Evolutionary conservation across 805 yeast genomes (phyloP), one percentile per base, ranked within the genome.

Genomic region (Cyberlindnera xylosilytica): DNA sequence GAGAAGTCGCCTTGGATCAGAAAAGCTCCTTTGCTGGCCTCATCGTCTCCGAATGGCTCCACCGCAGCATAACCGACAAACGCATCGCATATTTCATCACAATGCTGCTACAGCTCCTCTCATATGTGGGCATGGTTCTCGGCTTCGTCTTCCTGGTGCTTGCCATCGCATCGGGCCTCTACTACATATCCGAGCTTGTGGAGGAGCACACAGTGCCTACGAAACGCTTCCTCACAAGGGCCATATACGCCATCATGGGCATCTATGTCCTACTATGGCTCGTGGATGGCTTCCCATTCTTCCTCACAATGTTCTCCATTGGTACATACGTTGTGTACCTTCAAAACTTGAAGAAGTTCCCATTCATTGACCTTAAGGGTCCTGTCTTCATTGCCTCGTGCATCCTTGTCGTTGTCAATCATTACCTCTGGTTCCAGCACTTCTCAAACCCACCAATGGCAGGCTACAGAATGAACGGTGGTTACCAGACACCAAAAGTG

Each of bases 131-230:
- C 13, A 68, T 77, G 1, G 62, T 78, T 0, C 56, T 73, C 0
- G 93, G 90, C 3, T 83, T 84, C 52, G 53, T 76, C 2, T 73
- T 78, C 42, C 68, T 79, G 39, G 79, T 85, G 0, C 65, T 81
- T 26, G 76, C 87, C 17, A 81, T 85, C 46, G 97, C 98, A 0
- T 86, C 96, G 2, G 98, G 96, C 0, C 69, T 93, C 26, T 93
- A 89, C 69, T 90, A 89, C 56, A 70, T 91, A 29, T 86, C 96
- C 8, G 99, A 93, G 60, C 66, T 89, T 24, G 95, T 93, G 13
- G 99, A 93, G 60, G 97, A 90, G 57, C 91, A 93, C 61, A 76
- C 95, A 0, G 93, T 86, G 49, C 79, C 89, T 37, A 87, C 98
- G 10, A 83, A 78, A 54, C 66, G 87, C 44, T 70, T 88, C 41